Evolutionary conservation across 2,329 filamentous ascomycete genomes (phyloP), one percentile per base, ranked within the genome.

Genomic region (Colletotrichum tropicale): DNA sequence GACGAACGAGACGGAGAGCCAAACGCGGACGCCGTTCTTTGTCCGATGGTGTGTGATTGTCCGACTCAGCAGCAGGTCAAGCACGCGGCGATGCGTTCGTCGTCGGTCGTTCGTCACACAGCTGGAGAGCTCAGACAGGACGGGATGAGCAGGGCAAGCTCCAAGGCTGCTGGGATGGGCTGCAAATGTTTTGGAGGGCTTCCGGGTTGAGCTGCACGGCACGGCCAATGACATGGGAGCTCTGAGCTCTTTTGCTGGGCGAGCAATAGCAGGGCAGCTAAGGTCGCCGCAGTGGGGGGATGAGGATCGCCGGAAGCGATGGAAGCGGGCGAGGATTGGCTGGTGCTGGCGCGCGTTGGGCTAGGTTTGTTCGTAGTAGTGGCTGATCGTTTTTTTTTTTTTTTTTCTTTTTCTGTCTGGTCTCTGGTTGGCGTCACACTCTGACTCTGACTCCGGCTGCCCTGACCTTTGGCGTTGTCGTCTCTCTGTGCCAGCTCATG

Each of bases 241-340:
- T 52, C 32, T 60, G 12, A 55, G 32, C 26, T 52, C n/a, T 48
- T 24, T 21, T 56, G 58, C 58, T n/a, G 38, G 56, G 32, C 38
- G 58, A 32, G 32, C 34, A 38, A 28, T 52, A 66, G 36, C 55
- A 65, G 65, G 64, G 48, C 70, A 69, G 61, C 34, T 61, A 68
- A 68, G 64, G 73, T 73, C 18, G 32, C 62, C 62, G 62, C 38
- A 58, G 73, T 72, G 69, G 73, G 67, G 72, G 61, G 70, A 36
- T 68, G 64, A 73, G 26, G 64, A 73, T 76, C 70, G 74, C 74
- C 74, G 74, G 70, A 73, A 73, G 56, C 73, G 61, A 66, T 66
- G 68, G 61, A 71, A 66, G 68, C 48, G 52, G 71, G 24, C 26
- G 38, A 34, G 56, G 56, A 55, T 70, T 70, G 67, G 67, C 38